phyloP scores from a whole-genome alignment of 1,139 yeast species.

The Geotrichum reessii region DNA sequence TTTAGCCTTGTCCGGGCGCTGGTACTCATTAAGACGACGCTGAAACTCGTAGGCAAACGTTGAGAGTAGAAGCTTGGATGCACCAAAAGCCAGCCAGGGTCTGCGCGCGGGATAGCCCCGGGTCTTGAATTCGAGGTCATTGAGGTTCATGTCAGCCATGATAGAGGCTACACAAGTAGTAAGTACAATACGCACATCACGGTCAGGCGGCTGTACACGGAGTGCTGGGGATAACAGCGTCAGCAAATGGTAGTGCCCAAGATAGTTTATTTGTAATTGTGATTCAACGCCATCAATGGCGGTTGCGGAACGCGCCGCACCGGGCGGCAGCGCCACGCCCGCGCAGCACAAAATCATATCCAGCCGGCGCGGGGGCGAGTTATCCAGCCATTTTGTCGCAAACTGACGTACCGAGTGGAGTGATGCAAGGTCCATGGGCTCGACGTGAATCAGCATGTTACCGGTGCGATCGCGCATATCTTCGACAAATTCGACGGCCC shows the following conservation, averaged over 20 bases:
- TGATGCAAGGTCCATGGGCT: slow-evolving; percentile 74
- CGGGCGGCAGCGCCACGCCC: slow-evolving; percentile 69
- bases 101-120: slow-evolving; percentile 53
- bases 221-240: slow-evolving; percentile 75
- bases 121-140: slow-evolving; percentile 62
- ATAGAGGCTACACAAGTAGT: slow-evolving; percentile 75
- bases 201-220: slow-evolving; percentile 84
- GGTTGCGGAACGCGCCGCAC: slow-evolving; percentile 55
- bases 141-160: slow-evolving; percentile 56
- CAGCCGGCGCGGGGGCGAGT: slow-evolving; percentile 79
- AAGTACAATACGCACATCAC: slow-evolving; percentile 78
- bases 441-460: slow-evolving; percentile 78
- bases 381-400: slow-evolving; percentile 92
- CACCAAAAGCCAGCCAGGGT: slow-evolving; percentile 77
- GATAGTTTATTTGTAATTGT: slow-evolving; percentile 78
- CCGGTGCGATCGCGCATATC: slow-evolving; percentile 65
- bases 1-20: slow-evolving; percentile 62
- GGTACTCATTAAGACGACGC: slow-evolving; percentile 50
- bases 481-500: slow-evolving; percentile 75
- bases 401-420: slow-evolving; percentile 76
- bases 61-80: slow-evolving; percentile 70
- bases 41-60: slow-evolving; percentile 75
- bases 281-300: slow-evolving; percentile 70
- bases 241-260: slow-evolving; percentile 72
- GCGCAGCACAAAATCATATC: slow-evolving; percentile 90